Evolutionary conservation across 495 filamentous ascomycete species (phyloP), one percentile per base, ranked within the genome.

Genomic region (Penicillium ucsense): DNA sequence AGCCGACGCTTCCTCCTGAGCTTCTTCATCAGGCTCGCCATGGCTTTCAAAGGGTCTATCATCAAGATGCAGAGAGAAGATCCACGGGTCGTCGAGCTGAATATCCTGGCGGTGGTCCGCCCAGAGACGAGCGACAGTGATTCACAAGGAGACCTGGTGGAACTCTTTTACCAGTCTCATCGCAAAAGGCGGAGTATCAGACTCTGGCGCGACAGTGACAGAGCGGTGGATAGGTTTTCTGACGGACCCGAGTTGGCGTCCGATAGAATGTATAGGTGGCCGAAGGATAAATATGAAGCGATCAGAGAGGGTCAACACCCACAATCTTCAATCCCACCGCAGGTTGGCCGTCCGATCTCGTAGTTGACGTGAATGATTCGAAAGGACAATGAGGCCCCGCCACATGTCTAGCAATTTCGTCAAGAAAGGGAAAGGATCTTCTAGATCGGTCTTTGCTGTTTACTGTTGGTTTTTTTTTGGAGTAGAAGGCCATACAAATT

Each of bases 1-100:
- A 71, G 48, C 51, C 61, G 62, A 41, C 61, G 67, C 51, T 67
- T 72, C 48, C 57, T 54, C 41, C 67, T 61, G 48, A 71, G 52
- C 51, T 57, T 68, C 41, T 60, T 61, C 34, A 71, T 56, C 36
- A 71, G 47, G 39, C 49, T 55, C 45, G 61, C 59, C 68, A 71
- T 71, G 44, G 54, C 59, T 20, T 57, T 51, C 34, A 52, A 46
- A 20, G 52, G 50, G 30, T 55, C 55, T 30, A 49, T 57, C 64
- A 71, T 67, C 32, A 20, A 20, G 20, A 20, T 20, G 20, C 20
- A 20, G 40, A 56, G 39, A 48, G 39, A 47, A 45, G 33, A 11
- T 9, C 35, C 45, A 49, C 31, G 31, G 5, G 33, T 31, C 20
- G 20, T 20, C 20, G 20, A 20, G 10, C 34, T 35, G 34, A 10